Evolutionary conservation across 1,284 basidiomycete genomes (phyloP).

Genomic region (Peniophora sp.): DNA sequence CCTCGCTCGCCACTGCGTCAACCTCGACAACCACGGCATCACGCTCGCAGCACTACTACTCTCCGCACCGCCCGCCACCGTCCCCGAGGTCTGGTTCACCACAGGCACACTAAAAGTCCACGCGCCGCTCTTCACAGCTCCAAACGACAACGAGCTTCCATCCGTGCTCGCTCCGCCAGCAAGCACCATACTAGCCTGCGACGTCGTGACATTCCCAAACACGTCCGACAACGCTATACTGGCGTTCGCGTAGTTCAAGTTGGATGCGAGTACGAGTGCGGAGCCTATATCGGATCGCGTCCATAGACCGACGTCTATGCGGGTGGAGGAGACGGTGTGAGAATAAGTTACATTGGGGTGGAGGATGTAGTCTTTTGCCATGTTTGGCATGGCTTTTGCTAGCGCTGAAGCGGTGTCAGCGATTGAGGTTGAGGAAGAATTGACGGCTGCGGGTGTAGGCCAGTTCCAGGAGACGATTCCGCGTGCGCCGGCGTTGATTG

Average conservation of each 20-base stretch:
- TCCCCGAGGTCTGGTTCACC: too few species aligned
- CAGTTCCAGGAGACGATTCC: constrained; percentile 66
- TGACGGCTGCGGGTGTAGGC: constrained; percentile 55
- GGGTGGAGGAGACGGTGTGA: constrained; percentile 17
- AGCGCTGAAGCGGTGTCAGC: constrained; percentile 29
- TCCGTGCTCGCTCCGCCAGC: constrained; percentile 21
- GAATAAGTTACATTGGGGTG: constrained; percentile 19
- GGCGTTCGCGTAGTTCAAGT: constrained; percentile 28
- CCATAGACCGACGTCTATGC: constrained; percentile 34
- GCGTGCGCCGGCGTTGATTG: constrained; percentile 60
- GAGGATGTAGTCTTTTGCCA: constrained; percentile 31
- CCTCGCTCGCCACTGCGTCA: too few species aligned
- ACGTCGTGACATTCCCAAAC: constrained; percentile 2
- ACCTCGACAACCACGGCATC: too few species aligned
- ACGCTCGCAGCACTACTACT: too few species aligned
- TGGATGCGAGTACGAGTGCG: constrained; percentile 33
- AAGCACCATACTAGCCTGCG: constrained; percentile 15
- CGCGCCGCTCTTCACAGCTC: constrained; percentile 21
- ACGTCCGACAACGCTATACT: constrained; percentile 15
- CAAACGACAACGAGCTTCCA: constrained; percentile 16
- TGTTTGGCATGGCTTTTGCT: constrained; percentile 31
- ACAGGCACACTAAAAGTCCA: constrained; percentile 8
- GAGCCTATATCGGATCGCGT: constrained; percentile 13
- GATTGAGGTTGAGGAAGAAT: constrained; percentile 28
- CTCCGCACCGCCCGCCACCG: too few species aligned